Evolutionary conservation across 805 yeast genomes (phyloP), one percentile per base, ranked within the genome.

Genomic region (Lachancea kluyveri): DNA sequence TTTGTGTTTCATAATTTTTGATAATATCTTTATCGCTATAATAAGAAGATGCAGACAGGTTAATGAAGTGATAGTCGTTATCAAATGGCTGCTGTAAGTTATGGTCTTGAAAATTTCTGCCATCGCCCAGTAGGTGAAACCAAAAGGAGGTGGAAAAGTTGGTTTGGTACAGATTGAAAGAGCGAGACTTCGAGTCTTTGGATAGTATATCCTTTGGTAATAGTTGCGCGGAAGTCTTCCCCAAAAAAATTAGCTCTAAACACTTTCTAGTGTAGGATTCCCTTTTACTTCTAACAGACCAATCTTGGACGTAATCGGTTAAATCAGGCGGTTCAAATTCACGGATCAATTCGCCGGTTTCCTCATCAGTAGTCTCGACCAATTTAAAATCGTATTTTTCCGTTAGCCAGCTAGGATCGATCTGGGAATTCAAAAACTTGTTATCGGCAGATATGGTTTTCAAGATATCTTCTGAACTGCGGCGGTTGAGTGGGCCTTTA

Each of bases 401-500:
- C 3, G 66, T 50, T 13, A 86, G 58, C 31, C 82, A 57, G 0
- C 59, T 52, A 2, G 80, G 65, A 40, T 80, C 76, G 4, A 83
- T 52, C 35, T 73, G 73, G 3, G 81, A 61, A 40, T 72, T 75
- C 36, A 81, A 55, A 1, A 68, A 59, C 10, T 73, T 62, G 38
- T 69, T 70, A n/a, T 59, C 52, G 3, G 72, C 53, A 38, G 68
- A 64, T 22, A 86, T 77, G 0, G 80, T 73, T 45, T 72, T 77
- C 3, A 64, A 56, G 8, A 69, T 72, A 4, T 66, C 70, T 3
- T 53, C 59, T 2, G 68, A 59, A 2, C 50, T 54, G 15, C 68
- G 52, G 6, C 56, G 45, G 13, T 62, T 51, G 14, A 85, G 53
- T 0, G 94, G 90, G 2, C 86, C 88, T 40, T 66, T 72, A 28